phyloP scores from a whole-genome alignment of 2,329 filamentous ascomycete genomes.

The Xylariales sp. region DNA sequence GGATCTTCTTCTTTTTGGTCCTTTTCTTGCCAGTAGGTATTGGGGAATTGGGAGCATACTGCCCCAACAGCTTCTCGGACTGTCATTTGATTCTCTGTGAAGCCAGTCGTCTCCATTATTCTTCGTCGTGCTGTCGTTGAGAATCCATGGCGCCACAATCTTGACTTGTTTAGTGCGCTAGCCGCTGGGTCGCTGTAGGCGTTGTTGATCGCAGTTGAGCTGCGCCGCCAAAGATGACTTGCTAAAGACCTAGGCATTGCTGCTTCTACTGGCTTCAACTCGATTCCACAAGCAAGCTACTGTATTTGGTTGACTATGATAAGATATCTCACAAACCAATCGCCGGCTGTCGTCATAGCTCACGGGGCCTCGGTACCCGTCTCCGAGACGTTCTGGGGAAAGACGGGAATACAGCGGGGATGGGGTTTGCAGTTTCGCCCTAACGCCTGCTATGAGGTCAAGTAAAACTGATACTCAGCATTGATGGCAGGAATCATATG shows the following conservation, averaged over 20 bases:
- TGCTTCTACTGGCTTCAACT: neutral
- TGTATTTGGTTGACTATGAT: too few species aligned
- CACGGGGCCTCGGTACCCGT: neutral
- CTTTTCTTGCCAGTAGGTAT: constrained; percentile 71
- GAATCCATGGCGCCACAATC: constrained; percentile 20
- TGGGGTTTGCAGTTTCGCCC: too few species aligned
- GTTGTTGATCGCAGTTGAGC: too few species aligned
- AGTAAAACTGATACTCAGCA: too few species aligned
- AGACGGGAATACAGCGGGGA: constrained; percentile 3
- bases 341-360: too few species aligned
- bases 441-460: too few species aligned
- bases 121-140: constrained; percentile 28
- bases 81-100: constrained; percentile 67
- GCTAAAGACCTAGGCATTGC: neutral
- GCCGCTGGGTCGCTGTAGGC: too few species aligned
- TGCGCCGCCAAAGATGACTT: neutral
- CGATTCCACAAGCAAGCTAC: neutral
- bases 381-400: neutral
- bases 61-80: constrained; percentile 67
- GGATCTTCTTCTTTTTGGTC: constrained; percentile 70
- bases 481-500: too few species aligned
- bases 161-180: neutral
- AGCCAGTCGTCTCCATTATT: constrained; percentile 69
- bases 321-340: too few species aligned
- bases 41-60: constrained; percentile 66